Evolutionary conservation across 257 asterid genomes (phyloP), one percentile per base, ranked within the genome.

Genomic region (Plantago major): DNA sequence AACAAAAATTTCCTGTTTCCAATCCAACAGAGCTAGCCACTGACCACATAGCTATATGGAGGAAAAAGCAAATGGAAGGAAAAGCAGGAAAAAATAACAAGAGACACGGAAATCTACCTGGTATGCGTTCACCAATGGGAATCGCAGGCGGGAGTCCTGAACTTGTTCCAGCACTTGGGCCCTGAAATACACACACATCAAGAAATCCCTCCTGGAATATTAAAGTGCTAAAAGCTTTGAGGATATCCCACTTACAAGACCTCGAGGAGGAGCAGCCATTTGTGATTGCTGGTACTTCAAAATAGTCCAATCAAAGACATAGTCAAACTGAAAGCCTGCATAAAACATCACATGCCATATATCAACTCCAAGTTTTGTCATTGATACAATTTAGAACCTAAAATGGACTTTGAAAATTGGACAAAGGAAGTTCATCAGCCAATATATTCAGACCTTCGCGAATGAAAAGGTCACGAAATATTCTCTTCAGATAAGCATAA

Each of bases 261-360:
- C 62, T 50, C 92, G 84, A 42, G 96, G 72, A 63, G 67, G 67
- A 33, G 59, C 56, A 48, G 67, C 67, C 66, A 62, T 62, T 17
- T 62, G 66, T 6, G 98, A 84, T 74, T 91, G 98, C 76, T 86
- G 98, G 71, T 86, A 91, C 83, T 86, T 91, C 84, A 91, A 79
- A 46, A 91, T 91, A 62, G 98, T 91, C 98, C 98, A 88, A 78
- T 91, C 98, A 78, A 91, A 91, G 64, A 91, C 94, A 81, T 91
- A 82, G 76, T 91, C 98, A 63, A 88, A 91, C 71, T 88, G 98
- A 80, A 91, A 91, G 61, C 98, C 98, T 91, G 77, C 60, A 69
- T 49, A 42, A 60, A 46, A 64, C 33, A 46, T 47, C 33, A 55
- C 19, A 14, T 33, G 42, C 30, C 17, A 13, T 10, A 37, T 55